These are phyloP conservation scores for Starmera quercuum DNA, from an alignment of 805 yeast species.

Conservation along the genomic window DNA sequence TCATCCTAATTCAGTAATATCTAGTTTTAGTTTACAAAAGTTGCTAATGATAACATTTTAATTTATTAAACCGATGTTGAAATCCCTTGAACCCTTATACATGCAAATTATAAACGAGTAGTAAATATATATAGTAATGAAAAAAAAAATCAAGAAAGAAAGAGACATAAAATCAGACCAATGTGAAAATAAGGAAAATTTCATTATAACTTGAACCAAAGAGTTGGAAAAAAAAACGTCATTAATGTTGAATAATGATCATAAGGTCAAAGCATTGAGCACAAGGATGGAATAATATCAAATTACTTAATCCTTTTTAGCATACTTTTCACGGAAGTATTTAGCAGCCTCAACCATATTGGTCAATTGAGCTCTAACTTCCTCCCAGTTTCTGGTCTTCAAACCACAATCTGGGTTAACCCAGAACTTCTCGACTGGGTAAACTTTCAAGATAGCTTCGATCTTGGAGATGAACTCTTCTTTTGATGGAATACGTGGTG, in stretches of 20 bases:
- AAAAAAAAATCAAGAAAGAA: slow-evolving; percentile 5
- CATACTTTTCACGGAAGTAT: slow-evolving; percentile 64
- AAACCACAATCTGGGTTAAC: slow-evolving; percentile 99
- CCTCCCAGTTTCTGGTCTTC: slow-evolving; percentile 99
- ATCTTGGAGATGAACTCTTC: slow-evolving; percentile 94
- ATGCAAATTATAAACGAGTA: no score
- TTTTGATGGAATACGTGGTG: slow-evolving; percentile 98
- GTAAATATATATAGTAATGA: slow-evolving; percentile 8
- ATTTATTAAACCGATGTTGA: slow-evolving; percentile 38
- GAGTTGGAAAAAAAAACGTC: slow-evolving; percentile 1
- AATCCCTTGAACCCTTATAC: slow-evolving; percentile 27
- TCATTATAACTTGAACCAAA: no score
- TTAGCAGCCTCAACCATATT: slow-evolving; percentile 99
- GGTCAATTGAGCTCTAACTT: slow-evolving; percentile 89
- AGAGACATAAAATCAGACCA: no score
- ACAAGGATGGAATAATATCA: background rate
- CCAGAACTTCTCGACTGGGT: slow-evolving; percentile 99
- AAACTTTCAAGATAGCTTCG: slow-evolving; percentile 88
- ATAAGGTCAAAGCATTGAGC: slow-evolving; percentile 4
- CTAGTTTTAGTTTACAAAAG: no score
- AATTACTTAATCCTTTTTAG: slow-evolving; percentile 8
- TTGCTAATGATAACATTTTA: no score
- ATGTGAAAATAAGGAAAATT: no score
- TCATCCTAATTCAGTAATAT: no score
- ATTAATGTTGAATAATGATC: slow-evolving; percentile 18